Conservation (phyloP, 768 basidiomycete genomes). For the Holtermanniella nyarrowii region DNA sequence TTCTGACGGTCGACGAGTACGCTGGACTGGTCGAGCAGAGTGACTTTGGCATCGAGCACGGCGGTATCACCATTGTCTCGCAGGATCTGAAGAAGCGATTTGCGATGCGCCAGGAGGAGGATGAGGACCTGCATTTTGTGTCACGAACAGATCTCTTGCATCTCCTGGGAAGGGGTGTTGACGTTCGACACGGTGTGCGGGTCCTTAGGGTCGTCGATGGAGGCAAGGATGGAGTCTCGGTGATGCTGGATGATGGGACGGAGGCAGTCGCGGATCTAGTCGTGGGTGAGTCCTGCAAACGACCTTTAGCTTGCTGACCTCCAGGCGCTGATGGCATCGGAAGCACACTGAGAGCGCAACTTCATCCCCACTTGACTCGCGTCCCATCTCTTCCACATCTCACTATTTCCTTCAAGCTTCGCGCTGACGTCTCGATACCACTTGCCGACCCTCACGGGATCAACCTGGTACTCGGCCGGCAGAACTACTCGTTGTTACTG, state of each 20-base stretch:
- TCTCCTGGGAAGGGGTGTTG: slow-evolving; percentile 2
- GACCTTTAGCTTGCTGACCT: background rate
- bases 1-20: slow-evolving; percentile 1
- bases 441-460: slow-evolving; percentile 3
- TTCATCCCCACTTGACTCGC: slow-evolving; percentile 1
- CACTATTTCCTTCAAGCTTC: slow-evolving; percentile 9
- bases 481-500: slow-evolving; percentile 3
- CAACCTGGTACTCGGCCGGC: slow-evolving; percentile 6
- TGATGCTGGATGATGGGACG: slow-evolving; percentile 8
- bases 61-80: slow-evolving; percentile 8
- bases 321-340: slow-evolving; percentile 16
- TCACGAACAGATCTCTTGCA: slow-evolving; percentile 9
- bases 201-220: slow-evolving; percentile 1
- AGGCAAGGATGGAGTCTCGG: slow-evolving; percentile 1
- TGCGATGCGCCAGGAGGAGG: slow-evolving; percentile 1
- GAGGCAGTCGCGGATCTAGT: slow-evolving; percentile 8
- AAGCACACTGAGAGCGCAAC: slow-evolving; percentile 5
- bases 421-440: too few species aligned
- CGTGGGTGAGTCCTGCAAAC: slow-evolving; percentile 6
- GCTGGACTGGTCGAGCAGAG: background rate
- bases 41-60: slow-evolving; percentile 7
- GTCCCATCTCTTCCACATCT: slow-evolving; percentile 9
- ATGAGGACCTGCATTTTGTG: slow-evolving; percentile 5
- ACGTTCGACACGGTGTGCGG: slow-evolving; percentile 1
- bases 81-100: background rate